Percentiles rank a stretch among this genome's conserved stretches.
These are phyloP conservation scores for Fusarium nematophilum DNA, from an alignment of 2,329 filamentous ascomycete species.

Conservation along the genomic window DNA sequence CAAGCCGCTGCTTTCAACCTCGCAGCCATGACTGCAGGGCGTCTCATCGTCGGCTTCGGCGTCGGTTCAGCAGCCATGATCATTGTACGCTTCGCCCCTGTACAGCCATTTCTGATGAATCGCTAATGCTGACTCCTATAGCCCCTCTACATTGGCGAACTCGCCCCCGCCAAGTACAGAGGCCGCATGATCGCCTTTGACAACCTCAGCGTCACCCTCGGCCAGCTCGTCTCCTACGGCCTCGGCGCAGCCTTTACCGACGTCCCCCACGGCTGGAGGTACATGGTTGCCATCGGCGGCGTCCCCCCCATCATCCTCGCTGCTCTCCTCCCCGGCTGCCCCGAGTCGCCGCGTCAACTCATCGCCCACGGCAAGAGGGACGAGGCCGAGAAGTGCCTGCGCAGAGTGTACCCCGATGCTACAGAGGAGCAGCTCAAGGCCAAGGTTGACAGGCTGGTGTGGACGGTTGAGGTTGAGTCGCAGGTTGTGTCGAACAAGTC, in stretches of 20 bases:
- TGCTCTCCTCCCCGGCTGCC: slow-evolving; percentile 57
- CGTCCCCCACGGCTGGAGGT: slow-evolving; percentile 59
- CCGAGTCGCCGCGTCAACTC: slow-evolving; percentile 61
- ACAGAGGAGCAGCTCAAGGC: slow-evolving; percentile 55
- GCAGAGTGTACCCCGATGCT: slow-evolving; percentile 54
- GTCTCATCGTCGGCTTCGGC: slow-evolving; percentile 61
- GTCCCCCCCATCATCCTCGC: slow-evolving; percentile 58
- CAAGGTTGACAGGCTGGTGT: too few relatives aligned
- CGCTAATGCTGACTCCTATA: background rate
- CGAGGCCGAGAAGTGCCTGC: slow-evolving; percentile 52
- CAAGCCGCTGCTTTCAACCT: slow-evolving; percentile 42
- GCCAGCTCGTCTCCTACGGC: slow-evolving; percentile 55
- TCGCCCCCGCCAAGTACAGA: slow-evolving; percentile 61
- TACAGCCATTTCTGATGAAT: too few relatives aligned
- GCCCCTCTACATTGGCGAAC: slow-evolving; percentile 60
- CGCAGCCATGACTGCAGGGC: slow-evolving; percentile 43
- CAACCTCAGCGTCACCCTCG: slow-evolving; percentile 58
- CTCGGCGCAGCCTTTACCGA: slow-evolving; percentile 54
- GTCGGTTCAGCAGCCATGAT: slow-evolving; percentile 61
- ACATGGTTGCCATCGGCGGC: slow-evolving; percentile 60
- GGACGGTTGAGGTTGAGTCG: too few relatives aligned
- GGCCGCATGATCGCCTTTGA: slow-evolving; percentile 61
- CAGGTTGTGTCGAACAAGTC: too few relatives aligned
- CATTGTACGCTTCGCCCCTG: slow-evolving; percentile 29
- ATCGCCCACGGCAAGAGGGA: slow-evolving; percentile 55